Evolutionary conservation across 1,284 basidiomycete species (phyloP).

Genomic region (Naganishia cerealis): DNA sequence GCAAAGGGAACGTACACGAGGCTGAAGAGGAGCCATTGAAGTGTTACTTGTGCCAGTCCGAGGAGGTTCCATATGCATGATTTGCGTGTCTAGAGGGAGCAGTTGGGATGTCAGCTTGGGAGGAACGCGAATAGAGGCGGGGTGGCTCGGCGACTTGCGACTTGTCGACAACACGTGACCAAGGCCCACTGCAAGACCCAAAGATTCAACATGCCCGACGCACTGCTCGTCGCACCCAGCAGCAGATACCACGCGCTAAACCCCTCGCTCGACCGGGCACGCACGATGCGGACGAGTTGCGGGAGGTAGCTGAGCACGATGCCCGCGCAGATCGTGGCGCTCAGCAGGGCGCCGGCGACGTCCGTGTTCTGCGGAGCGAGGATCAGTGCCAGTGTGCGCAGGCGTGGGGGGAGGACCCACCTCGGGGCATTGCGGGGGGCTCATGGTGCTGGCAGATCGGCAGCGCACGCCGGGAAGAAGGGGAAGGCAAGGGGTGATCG

Average conservation of each 20-base stretch:
- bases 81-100: constrained; percentile 61
- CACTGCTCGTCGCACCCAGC: constrained; percentile 80
- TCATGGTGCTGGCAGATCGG: neutral
- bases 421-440: neutral
- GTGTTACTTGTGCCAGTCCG: constrained; percentile 76
- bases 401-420: neutral
- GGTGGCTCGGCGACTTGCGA: constrained; percentile 63
- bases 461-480: neutral
- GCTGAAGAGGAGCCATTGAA: constrained; percentile 85
- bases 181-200: constrained; percentile 86
- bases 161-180: constrained; percentile 73
- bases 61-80: constrained; percentile 79
- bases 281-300: constrained; percentile 47
- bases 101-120: neutral
- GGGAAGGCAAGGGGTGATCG: neutral
- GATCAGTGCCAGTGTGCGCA: neutral
- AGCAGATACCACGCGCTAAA: constrained; percentile 92
- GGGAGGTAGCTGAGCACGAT: constrained; percentile 84
- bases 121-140: no score
- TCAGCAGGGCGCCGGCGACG: constrained; percentile 59
- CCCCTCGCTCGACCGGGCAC: constrained; percentile 75
- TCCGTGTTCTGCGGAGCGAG: neutral
- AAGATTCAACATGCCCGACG: constrained; percentile 79
- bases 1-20: constrained; percentile 65
- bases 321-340: constrained; percentile 72